Conservation (phyloP, 2,329 filamentous ascomycete genomes). For the Aspergillus sp. region DNA sequence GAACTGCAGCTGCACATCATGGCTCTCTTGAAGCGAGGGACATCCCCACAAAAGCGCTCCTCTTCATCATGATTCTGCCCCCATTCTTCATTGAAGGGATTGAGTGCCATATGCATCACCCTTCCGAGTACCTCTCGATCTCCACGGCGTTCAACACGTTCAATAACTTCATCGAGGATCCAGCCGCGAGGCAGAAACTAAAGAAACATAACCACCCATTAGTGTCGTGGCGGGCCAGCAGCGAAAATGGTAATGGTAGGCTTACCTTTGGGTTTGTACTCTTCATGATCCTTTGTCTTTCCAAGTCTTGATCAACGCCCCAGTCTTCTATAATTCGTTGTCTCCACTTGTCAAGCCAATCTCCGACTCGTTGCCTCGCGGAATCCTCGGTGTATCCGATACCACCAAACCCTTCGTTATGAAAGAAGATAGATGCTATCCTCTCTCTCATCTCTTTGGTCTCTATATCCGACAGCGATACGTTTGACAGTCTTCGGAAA, state of each 20-base stretch:
- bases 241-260: conserved; percentile 9
- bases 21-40: conserved; percentile 73
- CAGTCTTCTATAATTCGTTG: conserved; percentile 74
- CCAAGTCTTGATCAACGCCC: conserved; percentile 62
- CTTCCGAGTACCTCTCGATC: conserved; percentile 77
- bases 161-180: conserved; percentile 92
- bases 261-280: conserved; percentile 76
- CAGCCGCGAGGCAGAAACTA: conserved; percentile 84
- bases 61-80: conserved; percentile 70
- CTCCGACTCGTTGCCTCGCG: conserved; percentile 66
- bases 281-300: conserved; percentile 75
- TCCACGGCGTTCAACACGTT: conserved; percentile 78
- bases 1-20: conserved; percentile 97
- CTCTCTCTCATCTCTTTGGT: conserved; percentile 65
- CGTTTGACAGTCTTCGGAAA: conserved; percentile 73
- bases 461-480: conserved; percentile 65
- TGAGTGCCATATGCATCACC: conserved; percentile 78
- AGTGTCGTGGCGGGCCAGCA: background rate
- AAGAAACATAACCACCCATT: background rate
- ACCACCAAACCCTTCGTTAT: conserved; percentile 67
- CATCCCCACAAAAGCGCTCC: conserved; percentile 79
- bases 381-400: conserved; percentile 62
- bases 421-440: conserved; percentile 76
- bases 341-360: conserved; percentile 82
- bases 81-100: conserved; percentile 77